Base-by-base conservation (phyloP, 805 yeast species). In the Teunomyces barrocoloradensis region DNA sequence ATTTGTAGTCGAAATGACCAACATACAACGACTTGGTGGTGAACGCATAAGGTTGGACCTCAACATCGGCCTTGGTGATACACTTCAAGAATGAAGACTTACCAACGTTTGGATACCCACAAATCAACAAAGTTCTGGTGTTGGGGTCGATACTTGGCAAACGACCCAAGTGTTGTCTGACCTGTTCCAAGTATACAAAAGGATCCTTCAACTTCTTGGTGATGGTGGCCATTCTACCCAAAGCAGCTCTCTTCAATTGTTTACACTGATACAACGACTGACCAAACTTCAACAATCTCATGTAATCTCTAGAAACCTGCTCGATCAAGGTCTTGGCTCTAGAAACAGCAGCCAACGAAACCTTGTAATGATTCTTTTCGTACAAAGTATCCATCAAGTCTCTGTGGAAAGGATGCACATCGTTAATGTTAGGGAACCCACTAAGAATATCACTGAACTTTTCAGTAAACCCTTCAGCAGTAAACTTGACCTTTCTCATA, bases 61-160 rank as follows among this genome's bases (percentile, higher is more conserved):
- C 99, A 50, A 94, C 99, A 61, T 94, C 98, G 34, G 98, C 98
- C 61, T 95, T 88, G 54, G 99, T 94, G 71, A 94, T 88, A 68
- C 94, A 82, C 64, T 83, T 80, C 69, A 94, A 79, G 73, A 94
- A 94, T 12, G 97, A 89, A 11, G 99, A 94, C 73, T 94, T 94
- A 74, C 99, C 99, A 52, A 94, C 99, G 70, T 94, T 94, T 48
- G 99, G 99, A 73, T 94, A 94, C 53, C 99, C 99, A 75, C 99
- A 94, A 63, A 94, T 92, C 62, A 94, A 79, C 59, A 94, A 76
- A 20, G 99, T 94, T 77, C 99, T 87, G 47, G 99, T 94, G 73
- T 94, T 94, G 65, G 99, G 99, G 70, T 94, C 99, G 67, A 94
- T 94, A 56, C 92, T 81, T 51, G 99, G 99, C 60, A 94, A 78